These are phyloP conservation scores for Stereocaulon alpinum DNA, from an alignment of 495 filamentous ascomycete genomes.

Conservation along the genomic window DNA sequence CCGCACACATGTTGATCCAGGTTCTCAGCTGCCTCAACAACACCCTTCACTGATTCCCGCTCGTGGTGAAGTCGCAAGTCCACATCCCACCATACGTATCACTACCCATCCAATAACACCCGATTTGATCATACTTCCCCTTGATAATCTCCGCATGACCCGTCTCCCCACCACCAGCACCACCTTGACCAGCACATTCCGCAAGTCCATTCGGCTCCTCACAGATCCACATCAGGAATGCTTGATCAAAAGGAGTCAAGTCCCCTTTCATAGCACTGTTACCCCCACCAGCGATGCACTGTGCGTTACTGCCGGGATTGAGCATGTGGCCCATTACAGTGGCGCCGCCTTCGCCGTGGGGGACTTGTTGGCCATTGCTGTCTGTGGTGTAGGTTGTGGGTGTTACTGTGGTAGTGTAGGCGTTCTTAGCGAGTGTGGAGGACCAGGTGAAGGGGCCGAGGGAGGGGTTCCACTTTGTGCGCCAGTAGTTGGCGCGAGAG, in stretches of 20 bases:
- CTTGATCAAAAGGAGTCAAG: neutral
- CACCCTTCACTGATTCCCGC: too few species aligned
- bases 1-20: too few species aligned
- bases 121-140: neutral
- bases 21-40: too few species aligned
- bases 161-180: neutral
- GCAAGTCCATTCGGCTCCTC: constrained; percentile 4
- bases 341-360: neutral
- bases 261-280: neutral
- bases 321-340: constrained; percentile 6
- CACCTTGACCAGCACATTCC: neutral
- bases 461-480: neutral
- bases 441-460: constrained; percentile 9
- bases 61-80: neutral
- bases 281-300: constrained; percentile 5
- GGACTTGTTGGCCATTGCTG: neutral
- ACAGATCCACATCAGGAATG: constrained; percentile 13
- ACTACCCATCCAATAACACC: constrained; percentile 5
- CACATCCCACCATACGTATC: neutral
- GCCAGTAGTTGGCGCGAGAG: constrained; percentile 8
- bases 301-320: neutral
- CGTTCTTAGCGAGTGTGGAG: neutral
- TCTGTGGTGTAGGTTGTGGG: neutral
- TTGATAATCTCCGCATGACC: constrained; percentile 15
- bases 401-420: neutral